These are phyloP conservation scores for Bothriochloa decipiens DNA, from an alignment of 176 grass and related monocot species.

Conservation along the genomic window DNA sequence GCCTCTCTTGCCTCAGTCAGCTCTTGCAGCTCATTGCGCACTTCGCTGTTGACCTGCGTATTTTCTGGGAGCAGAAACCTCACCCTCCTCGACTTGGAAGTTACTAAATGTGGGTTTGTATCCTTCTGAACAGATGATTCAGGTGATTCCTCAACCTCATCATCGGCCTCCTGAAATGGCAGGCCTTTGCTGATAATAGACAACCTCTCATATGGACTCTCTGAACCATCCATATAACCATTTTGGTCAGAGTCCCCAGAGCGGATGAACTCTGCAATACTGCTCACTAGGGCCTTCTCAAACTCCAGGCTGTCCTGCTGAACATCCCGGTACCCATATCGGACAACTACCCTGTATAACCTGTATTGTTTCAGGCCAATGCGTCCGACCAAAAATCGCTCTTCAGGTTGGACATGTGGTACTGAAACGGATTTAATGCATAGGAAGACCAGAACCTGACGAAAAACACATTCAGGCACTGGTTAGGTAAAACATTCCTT, in stretches of 20 bases:
- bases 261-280: constrained; percentile 90
- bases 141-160: constrained; percentile 37
- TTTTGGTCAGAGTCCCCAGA: constrained; percentile 49
- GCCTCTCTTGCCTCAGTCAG: constrained; percentile 79
- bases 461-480: constrained; percentile 19
- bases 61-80: constrained; percentile 72
- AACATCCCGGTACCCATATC: constrained; percentile 82
- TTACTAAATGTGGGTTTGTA: neutral
- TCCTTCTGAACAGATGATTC: constrained; percentile 41
- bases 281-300: constrained; percentile 82
- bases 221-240: constrained; percentile 29
- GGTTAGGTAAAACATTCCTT: neutral
- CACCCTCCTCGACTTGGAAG: constrained; percentile 54
- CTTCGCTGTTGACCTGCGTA: constrained; percentile 47
- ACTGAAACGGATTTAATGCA: constrained; percentile 73
- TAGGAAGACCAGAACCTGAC: constrained; percentile 82
- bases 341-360: constrained; percentile 78
- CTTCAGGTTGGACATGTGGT: constrained; percentile 64
- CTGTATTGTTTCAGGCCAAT: constrained; percentile 77
- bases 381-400: constrained; percentile 75
- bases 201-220: constrained; percentile 56
- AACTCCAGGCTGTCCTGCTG: constrained; percentile 77
- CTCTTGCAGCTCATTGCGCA: constrained; percentile 66
- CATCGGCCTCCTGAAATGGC: constrained; percentile 56
- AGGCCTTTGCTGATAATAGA: constrained; percentile 57